phyloP scores from a whole-genome alignment of 2,329 filamentous ascomycete genomes.

The Talaromyces sp. region DNA sequence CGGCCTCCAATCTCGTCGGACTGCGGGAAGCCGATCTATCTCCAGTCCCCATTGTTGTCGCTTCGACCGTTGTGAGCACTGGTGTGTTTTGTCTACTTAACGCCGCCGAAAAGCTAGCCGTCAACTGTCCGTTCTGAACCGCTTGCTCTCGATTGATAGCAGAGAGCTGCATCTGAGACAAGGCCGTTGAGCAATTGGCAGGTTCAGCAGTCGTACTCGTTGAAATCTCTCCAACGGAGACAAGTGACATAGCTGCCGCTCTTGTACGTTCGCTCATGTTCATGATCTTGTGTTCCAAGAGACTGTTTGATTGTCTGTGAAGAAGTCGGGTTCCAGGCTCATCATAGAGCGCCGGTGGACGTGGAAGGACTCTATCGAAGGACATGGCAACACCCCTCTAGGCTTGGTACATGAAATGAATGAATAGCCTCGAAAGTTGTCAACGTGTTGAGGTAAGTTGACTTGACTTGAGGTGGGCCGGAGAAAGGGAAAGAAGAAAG shows the following conservation, averaged over 20 bases:
- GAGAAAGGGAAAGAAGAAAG: slow-evolving; percentile 15
- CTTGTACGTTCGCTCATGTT: slow-evolving; percentile 26
- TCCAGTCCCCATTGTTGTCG: slow-evolving; percentile 1
- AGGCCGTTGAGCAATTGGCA: slow-evolving; percentile 11
- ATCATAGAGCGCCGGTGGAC: slow-evolving; percentile 42
- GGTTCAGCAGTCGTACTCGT: not conserved
- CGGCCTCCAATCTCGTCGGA: slow-evolving; percentile 32
- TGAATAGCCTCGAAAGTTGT: slow-evolving; percentile 15
- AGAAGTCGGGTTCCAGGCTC: slow-evolving; percentile 33
- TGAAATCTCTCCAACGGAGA: not conserved
- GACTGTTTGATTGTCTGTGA: slow-evolving; percentile 31
- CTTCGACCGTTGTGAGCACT: not conserved
- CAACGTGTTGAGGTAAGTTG: slow-evolving; percentile 15
- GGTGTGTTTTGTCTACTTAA: slow-evolving; percentile 10
- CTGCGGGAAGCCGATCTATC: slow-evolving; percentile 33
- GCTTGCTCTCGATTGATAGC: slow-evolving; percentile 27
- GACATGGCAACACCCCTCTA: slow-evolving; percentile 33
- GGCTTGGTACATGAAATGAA: slow-evolving; percentile 2
- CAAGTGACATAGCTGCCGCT: slow-evolving; percentile 7
- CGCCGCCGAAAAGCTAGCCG: slow-evolving; percentile 16
- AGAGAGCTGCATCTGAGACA: slow-evolving; percentile 25
- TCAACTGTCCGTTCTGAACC: slow-evolving; percentile 21
- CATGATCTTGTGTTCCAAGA: slow-evolving; percentile 44
- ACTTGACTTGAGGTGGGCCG: not conserved
- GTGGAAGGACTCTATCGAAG: slow-evolving; percentile 48